Evolutionary conservation across 2,329 filamentous ascomycete species (phyloP), one percentile per base, ranked within the genome.

Genomic region (Cercospora citrullina): DNA sequence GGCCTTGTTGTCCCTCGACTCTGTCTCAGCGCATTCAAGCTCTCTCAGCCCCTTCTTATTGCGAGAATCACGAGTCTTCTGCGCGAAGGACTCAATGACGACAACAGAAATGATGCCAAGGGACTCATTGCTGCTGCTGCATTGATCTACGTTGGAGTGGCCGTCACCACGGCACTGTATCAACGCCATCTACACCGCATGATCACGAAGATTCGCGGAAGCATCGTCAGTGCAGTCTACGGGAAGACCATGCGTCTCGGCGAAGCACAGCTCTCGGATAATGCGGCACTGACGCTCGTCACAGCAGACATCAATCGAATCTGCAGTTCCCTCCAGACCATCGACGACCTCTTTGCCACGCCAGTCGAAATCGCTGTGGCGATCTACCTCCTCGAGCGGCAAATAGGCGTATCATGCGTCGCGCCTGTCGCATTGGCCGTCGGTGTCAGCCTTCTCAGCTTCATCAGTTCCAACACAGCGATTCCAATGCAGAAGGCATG

Each of bases 311-410:
- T 72, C 14, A 68, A 69, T 12, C 64, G 70, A 39, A 63, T 74
- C 12, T 64, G 63, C n/a, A 60, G 39, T 33, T 68, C 65, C 4
- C 63, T 71, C 36, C 61, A 69, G n/a, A 45, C 64, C 3, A 63
- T 70, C 12, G 68, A 73, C 39, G 60, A 72, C 7, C 64, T 72
- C 18, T 71, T 69, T 53, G 70, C 71, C 12, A 68, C 72, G n/a
- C 72, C 72, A 3, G 58, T 74, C 6, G 71, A 74, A 33, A 69
- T 74, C 18, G 72, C 61, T 4, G 51, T 73, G 5, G 71, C 72
- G 2, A 71, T 72, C 16, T 71, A 64, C 33, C 60, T 74, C 5
- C 57, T 73, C 12, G 42, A 69, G 31, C 65, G 65, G 12, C 70
- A 72, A 21, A 68, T 73, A 10, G 71, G 71, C 10, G 63, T 74